phyloP scores from a whole-genome alignment of 768 basidiomycete genomes.

The Termitomyces sp. region DNA sequence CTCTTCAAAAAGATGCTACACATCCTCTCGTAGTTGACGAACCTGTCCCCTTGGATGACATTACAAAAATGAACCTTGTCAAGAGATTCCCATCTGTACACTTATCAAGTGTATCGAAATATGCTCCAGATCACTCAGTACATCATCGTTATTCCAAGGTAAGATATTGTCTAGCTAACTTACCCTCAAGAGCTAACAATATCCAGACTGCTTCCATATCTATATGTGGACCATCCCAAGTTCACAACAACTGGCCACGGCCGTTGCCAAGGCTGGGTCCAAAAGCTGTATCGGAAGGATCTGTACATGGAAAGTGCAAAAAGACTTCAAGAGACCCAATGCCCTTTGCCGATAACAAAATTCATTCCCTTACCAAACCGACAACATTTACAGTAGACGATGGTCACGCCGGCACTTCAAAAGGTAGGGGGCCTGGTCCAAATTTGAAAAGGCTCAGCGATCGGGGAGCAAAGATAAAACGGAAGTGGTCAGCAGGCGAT shows the following conservation, averaged over 20 bases:
- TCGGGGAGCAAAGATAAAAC: neutral
- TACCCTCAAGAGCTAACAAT: neutral
- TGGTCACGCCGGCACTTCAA: neutral
- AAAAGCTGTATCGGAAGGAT: neutral
- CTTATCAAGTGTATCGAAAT: no score
- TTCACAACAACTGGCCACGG: neutral
- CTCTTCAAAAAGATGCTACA: neutral
- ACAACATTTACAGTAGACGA: neutral
- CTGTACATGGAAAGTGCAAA: neutral
- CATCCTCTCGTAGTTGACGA: neutral
- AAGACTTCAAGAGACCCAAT: no score
- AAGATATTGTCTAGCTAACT: neutral
- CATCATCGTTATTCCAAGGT: neutral
- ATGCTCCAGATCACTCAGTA: neutral
- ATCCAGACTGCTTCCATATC: neutral
- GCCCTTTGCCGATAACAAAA: no score
- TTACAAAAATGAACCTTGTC: constrained; percentile 2
- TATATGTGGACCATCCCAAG: neutral
- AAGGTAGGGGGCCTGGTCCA: neutral
- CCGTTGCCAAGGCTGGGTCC: neutral
- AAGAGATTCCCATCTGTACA: neutral
- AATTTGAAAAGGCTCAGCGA: neutral
- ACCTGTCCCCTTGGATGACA: neutral
- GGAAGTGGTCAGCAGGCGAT: neutral
- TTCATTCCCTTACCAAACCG: neutral